Conservation (phyloP, 345 rosid species). For the Camelina hispida region DNA sequence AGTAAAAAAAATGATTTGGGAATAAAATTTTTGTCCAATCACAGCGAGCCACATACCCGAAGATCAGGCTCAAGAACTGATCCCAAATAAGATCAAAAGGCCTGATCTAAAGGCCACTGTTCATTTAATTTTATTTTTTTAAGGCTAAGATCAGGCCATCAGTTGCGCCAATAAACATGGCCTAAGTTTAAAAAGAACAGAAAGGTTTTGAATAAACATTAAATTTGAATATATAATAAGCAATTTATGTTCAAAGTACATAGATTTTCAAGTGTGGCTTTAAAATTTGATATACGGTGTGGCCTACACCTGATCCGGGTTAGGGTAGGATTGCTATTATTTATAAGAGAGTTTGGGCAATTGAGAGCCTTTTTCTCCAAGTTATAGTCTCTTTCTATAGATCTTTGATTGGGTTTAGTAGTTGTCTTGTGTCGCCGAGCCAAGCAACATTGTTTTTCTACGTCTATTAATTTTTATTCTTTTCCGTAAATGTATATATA, state of each 20-base stretch:
- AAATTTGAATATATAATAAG: conserved; percentile 1
- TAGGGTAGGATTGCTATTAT: conserved; percentile 35
- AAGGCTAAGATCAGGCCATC: too few species aligned
- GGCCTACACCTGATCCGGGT: conserved; percentile 38
- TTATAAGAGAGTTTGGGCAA: conserved; percentile 27
- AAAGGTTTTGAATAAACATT: not conserved
- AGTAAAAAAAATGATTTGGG: too few species aligned
- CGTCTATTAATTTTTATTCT: conserved; percentile 14
- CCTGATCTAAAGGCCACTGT: too few species aligned
- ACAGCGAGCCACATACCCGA: too few species aligned
- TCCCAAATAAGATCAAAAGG: too few species aligned
- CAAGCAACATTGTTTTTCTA: conserved; percentile 44
- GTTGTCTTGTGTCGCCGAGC: conserved; percentile 60
- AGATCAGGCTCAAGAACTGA: too few species aligned
- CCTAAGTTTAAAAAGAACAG: conserved; percentile 25
- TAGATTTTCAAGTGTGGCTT: conserved; percentile 6
- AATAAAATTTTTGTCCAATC: too few species aligned
- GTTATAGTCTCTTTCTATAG: conserved; percentile 36
- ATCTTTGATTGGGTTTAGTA: conserved; percentile 54
- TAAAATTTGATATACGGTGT: conserved; percentile 26
- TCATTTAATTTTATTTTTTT: too few species aligned
- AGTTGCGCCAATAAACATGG: too few species aligned
- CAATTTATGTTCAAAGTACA: conserved; percentile 23
- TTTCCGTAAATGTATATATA: not conserved
- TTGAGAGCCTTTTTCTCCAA: conserved; percentile 48